A percentile compares a stretch with the other conserved stretches of the same genome.
phyloP scores from a whole-genome alignment of 2,329 filamentous ascomycete species.

The Nannizziopsis barbatae region DNA sequence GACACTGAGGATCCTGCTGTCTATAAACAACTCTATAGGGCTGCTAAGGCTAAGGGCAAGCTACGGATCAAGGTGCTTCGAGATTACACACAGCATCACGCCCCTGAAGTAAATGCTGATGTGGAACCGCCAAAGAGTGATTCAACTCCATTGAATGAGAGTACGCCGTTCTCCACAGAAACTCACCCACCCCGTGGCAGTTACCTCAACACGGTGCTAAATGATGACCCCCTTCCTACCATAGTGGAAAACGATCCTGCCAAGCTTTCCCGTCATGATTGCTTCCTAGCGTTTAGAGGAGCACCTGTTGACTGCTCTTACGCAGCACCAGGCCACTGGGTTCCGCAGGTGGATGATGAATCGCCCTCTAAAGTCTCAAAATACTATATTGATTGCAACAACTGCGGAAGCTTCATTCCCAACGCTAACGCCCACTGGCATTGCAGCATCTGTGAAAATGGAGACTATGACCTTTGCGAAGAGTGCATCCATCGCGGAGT shows the following conservation, averaged over 20 bases:
- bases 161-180: neutral
- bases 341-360: no score
- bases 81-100: constrained; percentile 5
- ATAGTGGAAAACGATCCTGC: neutral
- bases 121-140: constrained; percentile 16
- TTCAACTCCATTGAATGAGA: constrained; percentile 7
- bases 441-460: constrained; percentile 83
- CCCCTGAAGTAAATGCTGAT: constrained; percentile 13
- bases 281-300: no score
- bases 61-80: constrained; percentile 67
- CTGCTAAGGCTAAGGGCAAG: constrained; percentile 96
- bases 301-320: no score
- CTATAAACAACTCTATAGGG: constrained; percentile 94
- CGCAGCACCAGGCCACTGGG: no score
- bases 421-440: constrained; percentile 79
- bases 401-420: constrained; percentile 66
- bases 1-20: constrained; percentile 66
- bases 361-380: neutral
- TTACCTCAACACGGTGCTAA: constrained; percentile 15
- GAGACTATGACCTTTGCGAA: constrained; percentile 88
- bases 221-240: constrained; percentile 4
- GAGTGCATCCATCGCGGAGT: constrained; percentile 64
- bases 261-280: neutral
- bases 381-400: constrained; percentile 78
- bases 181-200: constrained; percentile 16